Evolutionary conservation across 441 rosid species (phyloP).

Genomic region (Populus hybrid): DNA sequence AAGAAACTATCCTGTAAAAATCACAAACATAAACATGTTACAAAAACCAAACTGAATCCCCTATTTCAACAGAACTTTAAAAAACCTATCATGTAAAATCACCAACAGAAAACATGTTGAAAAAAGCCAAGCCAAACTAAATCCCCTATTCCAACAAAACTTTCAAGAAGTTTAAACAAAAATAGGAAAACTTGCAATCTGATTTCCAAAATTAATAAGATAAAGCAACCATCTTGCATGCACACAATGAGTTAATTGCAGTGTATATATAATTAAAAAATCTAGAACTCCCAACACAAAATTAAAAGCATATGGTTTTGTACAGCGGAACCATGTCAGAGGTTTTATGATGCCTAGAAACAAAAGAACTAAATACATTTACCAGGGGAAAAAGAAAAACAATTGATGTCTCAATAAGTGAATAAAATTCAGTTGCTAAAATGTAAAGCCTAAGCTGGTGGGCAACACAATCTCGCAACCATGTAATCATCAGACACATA

Average conservation of each 20-base stretch:
- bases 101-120: neutral
- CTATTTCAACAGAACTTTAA: neutral
- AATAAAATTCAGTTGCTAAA: neutral
- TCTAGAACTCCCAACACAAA: neutral
- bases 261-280: neutral
- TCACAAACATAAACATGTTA: neutral
- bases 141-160: neutral
- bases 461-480: neutral
- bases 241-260: neutral
- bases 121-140: too few species aligned
- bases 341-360: neutral
- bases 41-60: too few species aligned
- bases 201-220: neutral
- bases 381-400: neutral
- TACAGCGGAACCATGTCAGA: neutral
- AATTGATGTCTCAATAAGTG: neutral
- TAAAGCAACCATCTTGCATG: neutral
- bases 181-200: neutral
- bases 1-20: slow-evolving; percentile 78
- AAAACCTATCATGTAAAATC: slow-evolving; percentile 74
- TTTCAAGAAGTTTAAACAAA: neutral
- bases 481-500: neutral
- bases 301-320: neutral
- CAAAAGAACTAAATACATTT: neutral
- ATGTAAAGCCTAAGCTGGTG: neutral